phyloP scores from a whole-genome alignment of 2,329 filamentous ascomycete species.

The Alternaria brassicae region DNA sequence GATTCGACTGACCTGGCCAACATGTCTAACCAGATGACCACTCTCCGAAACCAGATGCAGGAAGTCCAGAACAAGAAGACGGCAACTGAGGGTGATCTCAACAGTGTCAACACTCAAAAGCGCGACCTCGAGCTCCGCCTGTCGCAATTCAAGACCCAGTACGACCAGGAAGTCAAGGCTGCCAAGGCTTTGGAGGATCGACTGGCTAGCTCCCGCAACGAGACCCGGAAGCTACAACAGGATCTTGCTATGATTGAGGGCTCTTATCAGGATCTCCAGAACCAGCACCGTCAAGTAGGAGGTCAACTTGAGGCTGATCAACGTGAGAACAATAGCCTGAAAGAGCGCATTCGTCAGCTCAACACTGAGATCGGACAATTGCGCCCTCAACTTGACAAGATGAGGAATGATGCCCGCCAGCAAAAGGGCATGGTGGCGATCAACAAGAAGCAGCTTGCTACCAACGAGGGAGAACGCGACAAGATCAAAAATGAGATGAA shows the following conservation, averaged over 20 bases:
- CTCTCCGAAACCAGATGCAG: constrained; percentile 90
- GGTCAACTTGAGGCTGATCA: constrained; percentile 83
- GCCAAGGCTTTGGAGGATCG: constrained; percentile 86
- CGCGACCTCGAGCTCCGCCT: constrained; percentile 90
- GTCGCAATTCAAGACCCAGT: constrained; percentile 82
- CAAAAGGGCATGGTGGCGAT: constrained; percentile 97
- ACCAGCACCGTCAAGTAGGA: constrained; percentile 78
- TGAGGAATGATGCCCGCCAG: constrained; percentile 88
- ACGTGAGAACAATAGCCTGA: constrained; percentile 83
- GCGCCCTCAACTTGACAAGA: constrained; percentile 90
- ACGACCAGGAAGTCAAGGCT: constrained; percentile 91
- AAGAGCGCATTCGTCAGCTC: constrained; percentile 83
- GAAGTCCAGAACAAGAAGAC: constrained; percentile 84
- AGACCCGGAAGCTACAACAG: constrained; percentile 82
- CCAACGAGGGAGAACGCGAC: constrained; percentile 86
- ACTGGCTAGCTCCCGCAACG: constrained; percentile 74
- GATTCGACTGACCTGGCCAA: constrained; percentile 95
- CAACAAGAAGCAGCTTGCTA: constrained; percentile 96
- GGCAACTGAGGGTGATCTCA: constrained; percentile 80
- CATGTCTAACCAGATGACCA: constrained; percentile 92
- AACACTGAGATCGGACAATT: constrained; percentile 84
- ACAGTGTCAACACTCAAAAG: constrained; percentile 83
- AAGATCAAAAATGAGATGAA: constrained; percentile 83
- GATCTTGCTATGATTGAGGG: constrained; percentile 86
- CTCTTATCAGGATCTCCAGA: constrained; percentile 79